Base-by-base conservation (phyloP, 257 asterid genomes). In the Echium plantagineum region DNA sequence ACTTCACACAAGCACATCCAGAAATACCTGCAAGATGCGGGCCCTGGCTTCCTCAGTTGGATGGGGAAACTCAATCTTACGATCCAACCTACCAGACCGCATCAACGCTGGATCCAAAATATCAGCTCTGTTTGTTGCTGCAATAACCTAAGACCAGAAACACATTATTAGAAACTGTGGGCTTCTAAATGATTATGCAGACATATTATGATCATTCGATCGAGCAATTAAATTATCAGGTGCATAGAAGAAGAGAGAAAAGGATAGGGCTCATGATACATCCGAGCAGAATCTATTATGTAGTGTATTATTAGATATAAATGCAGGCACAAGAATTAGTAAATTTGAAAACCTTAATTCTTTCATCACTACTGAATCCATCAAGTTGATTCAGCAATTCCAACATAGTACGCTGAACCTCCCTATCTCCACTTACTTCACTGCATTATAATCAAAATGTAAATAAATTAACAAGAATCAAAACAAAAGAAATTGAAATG, bases 11-110 rank as follows among this genome's bases (percentile, higher is more conserved):
- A 35, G 38, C 22, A 15, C 31, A 7, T 24, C 18, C 19, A 48
- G 28, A 22, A 47, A 10, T 51, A 86, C 95, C 85, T 83, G 93
- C 84, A 86, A 75, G 64, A 86, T 86, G 12, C 94, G 81, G 65
- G 93, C 93, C 73, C 95, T 81, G 62, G 94, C 95, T 71, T 86
- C 95, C 69, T 86, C 98, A 8, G 96, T 69, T 24, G 98, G 98
- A 73, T 90, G 98, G 31, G 98, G 98, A 61, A 90, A 91, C 70
- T 91, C 98, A 55, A 91, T 91, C 72, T 91, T 91, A 54, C 96
- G 98, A 82, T 91, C 98, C 75, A 91, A 77, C 52, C 96, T 84
- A 65, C 98, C 98, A 64, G 98, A 85, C 12, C 96, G 76, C 95
- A 91, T 80, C 30, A 91, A 73, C 38, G 98, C 96, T 69, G 98